phyloP scores from a whole-genome alignment of 1,139 yeast genomes.

The Hemisphaericaspora xylofermentans region DNA sequence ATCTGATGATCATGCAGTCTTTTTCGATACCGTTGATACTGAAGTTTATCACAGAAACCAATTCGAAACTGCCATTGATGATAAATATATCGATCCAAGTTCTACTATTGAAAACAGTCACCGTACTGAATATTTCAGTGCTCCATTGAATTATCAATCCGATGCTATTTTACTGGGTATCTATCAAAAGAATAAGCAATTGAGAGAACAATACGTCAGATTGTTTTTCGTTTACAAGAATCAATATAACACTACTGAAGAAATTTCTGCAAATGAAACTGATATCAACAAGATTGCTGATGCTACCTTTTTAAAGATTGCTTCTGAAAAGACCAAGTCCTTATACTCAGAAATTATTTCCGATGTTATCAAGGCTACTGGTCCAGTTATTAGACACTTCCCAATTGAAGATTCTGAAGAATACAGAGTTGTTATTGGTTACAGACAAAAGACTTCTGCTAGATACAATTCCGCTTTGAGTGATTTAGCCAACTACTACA shows the following conservation, averaged over 20 bases:
- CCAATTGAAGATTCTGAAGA: conserved; percentile 77
- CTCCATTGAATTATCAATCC: conserved; percentile 54
- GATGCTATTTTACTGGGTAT: conserved; percentile 49
- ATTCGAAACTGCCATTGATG: conserved; percentile 74
- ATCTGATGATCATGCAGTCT: conserved; percentile 85
- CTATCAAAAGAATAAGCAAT: conserved; percentile 30
- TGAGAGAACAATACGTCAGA: conserved; percentile 56
- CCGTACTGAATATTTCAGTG: conserved; percentile 82
- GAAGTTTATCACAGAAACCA: conserved; percentile 34
- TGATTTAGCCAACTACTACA: conserved; percentile 86
- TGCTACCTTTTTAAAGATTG: conserved; percentile 72
- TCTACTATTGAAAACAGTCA: conserved; percentile 44
- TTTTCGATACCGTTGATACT: conserved; percentile 68
- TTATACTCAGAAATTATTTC: conserved; percentile 72
- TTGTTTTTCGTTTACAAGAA: conserved; percentile 89
- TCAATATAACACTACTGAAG: conserved; percentile 41
- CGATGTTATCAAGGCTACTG: conserved; percentile 73
- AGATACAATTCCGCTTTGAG: conserved; percentile 87
- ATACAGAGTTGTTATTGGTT: conserved; percentile 86
- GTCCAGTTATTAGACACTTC: conserved; percentile 90
- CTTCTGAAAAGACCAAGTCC: conserved; percentile 74
- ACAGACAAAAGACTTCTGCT: conserved; percentile 79
- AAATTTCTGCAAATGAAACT: conserved; percentile 37
- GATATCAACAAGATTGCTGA: conserved; percentile 74
- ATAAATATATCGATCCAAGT: conserved; percentile 67